Percentiles rank a stretch among this genome's conserved stretches.
Evolutionary conservation across 164 flowering plant genomes (phyloP).

Genomic region (Malania oleifera): DNA sequence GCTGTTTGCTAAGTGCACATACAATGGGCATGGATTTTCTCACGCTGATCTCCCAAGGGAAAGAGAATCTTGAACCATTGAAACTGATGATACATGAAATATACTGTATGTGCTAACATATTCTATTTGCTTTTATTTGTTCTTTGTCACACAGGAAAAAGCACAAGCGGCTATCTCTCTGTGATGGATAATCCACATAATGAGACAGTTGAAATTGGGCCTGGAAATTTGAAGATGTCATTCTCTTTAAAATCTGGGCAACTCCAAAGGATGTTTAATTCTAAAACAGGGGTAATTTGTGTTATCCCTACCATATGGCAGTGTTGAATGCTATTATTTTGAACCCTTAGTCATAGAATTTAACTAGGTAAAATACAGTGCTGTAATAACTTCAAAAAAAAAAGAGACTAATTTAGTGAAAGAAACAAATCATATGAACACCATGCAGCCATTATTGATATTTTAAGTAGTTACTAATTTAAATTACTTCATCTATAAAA

Average conservation of each 20-base stretch:
- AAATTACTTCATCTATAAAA: too few species aligned
- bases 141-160: conserved; percentile 23
- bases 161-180: conserved; percentile 17
- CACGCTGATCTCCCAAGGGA: background rate
- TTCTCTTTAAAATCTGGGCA: conserved; percentile 67
- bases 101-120: background rate
- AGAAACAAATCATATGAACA: too few species aligned
- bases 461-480: too few species aligned
- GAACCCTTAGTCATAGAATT: too few species aligned
- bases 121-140: conserved; percentile 1
- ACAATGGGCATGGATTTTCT: background rate
- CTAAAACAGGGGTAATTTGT: conserved; percentile 58
- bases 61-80: background rate
- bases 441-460: too few species aligned
- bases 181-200: conserved; percentile 23
- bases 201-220: conserved; percentile 67
- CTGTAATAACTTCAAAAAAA: too few species aligned
- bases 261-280: conserved; percentile 53
- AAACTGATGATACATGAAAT: background rate
- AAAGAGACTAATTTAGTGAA: too few species aligned
- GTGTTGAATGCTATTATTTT: too few species aligned
- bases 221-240: conserved; percentile 67
- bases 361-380: too few species aligned
- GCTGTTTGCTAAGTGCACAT: background rate
- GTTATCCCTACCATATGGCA: background rate